These are phyloP conservation scores for Fistulinella prunicolor DNA, from an alignment of 768 basidiomycete species.

Conservation along the genomic window DNA sequence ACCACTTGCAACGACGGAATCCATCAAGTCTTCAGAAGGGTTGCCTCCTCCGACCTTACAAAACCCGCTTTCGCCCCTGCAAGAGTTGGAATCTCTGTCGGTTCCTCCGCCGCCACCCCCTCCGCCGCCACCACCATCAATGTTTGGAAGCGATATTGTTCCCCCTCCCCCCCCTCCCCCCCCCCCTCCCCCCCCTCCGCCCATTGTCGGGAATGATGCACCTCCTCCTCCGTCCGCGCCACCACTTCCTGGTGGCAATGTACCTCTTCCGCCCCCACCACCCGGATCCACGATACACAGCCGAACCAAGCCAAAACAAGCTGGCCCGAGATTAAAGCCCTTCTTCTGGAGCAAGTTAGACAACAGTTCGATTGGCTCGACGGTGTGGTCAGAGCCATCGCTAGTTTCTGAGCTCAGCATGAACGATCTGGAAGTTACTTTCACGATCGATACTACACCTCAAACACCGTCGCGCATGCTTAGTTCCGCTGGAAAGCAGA, in stretches of 20 bases:
- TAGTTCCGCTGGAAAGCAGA: constrained; percentile 50
- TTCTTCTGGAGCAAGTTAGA: constrained; percentile 90
- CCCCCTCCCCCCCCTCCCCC: constrained; percentile 28
- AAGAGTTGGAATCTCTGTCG: too few species aligned
- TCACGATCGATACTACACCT: constrained; percentile 53
- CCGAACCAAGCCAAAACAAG: constrained; percentile 31
- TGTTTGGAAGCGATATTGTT: background rate
- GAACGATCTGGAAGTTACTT: constrained; percentile 71
- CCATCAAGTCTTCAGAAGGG: constrained; percentile 6
- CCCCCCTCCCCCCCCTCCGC: constrained; percentile 29
- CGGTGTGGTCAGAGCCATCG: constrained; percentile 69
- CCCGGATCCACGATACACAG: constrained; percentile 32
- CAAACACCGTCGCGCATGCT: constrained; percentile 40
- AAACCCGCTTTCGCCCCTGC: too few species aligned
- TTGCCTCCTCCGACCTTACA: constrained; percentile 19
- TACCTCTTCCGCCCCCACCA: constrained; percentile 27
- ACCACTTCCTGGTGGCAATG: constrained; percentile 31
- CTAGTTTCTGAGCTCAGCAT: constrained; percentile 49
- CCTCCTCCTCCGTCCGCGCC: constrained; percentile 30
- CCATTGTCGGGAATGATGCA: constrained; percentile 14
- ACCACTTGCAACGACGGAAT: constrained; percentile 9
- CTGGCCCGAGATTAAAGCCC: constrained; percentile 65
- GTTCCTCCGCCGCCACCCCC: constrained; percentile 33
- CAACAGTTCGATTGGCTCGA: constrained; percentile 38
- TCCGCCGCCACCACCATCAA: constrained; percentile 40